Conservation (phyloP, 164 flowering plant species). For the Magnolia changhungtana region DNA sequence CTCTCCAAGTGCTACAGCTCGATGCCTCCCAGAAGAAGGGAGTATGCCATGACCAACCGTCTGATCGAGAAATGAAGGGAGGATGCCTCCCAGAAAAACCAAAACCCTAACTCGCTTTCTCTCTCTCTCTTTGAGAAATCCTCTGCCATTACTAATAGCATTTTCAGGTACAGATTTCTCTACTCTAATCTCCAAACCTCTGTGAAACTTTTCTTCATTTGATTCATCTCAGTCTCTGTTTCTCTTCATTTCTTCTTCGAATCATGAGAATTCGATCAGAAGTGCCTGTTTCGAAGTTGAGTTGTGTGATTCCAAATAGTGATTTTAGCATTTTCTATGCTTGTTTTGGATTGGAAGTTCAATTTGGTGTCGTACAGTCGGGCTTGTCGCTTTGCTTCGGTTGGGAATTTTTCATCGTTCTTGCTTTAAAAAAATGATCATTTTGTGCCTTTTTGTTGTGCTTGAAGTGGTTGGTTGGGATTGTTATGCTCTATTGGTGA, state of each 20-base stretch:
- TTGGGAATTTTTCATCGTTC: no score
- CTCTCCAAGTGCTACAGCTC: no score
- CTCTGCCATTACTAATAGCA: background rate
- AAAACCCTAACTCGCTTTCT: background rate
- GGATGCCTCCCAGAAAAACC: no score
- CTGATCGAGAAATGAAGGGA: no score
- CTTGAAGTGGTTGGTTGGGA: background rate
- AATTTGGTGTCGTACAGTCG: background rate
- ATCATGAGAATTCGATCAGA: background rate
- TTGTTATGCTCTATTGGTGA: background rate
- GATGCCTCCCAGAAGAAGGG: no score
- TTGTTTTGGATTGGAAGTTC: background rate
- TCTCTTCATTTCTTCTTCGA: background rate
- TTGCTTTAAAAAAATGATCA: background rate
- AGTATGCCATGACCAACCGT: no score
- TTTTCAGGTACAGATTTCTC: slow-evolving; percentile 3
- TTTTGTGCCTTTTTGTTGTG: background rate
- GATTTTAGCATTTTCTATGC: slow-evolving; percentile 1
- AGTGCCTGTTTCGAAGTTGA: background rate
- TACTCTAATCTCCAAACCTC: background rate
- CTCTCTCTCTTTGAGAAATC: background rate
- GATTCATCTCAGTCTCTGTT: background rate
- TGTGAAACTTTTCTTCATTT: background rate
- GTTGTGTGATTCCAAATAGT: background rate
- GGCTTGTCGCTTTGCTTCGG: background rate